Base-by-base conservation (phyloP, 306 rosid genomes). In the Vigna angularis region DNA sequence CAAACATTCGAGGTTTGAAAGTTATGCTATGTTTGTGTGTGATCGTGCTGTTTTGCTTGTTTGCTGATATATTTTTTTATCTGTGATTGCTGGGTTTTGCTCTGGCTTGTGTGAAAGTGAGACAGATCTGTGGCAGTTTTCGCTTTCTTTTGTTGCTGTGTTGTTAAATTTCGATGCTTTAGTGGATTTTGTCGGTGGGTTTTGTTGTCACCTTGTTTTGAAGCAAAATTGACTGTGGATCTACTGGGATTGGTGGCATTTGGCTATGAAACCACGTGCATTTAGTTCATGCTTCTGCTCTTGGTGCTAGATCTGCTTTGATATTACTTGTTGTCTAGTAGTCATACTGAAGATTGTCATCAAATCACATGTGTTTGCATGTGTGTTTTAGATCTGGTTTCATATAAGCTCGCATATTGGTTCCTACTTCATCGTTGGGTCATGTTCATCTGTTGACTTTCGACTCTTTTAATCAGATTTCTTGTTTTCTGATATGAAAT, bases 111-210 rank as follows among this genome's bases (percentile, higher is more conserved):
- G 9, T 42, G 5, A 3, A 7, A 40, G 18, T 77, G 38, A 9
- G 66, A 42, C 58, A 55, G 92, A 90, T 92, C 96, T 77, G 73
- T 52, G 45, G 26, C 48, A 49, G 75, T 51, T 84, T 85, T 61
- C 15, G 20, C 44, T 71, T 36, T 73, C 8, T 42, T 36, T 16
- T 28, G 69, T 40, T 81, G 44, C 40, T 50, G 4, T 30, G 49
- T 17, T 56, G 34, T 34, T 75, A 58, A 59, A 26, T 42, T 81
- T 22, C 6, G 51, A 5, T 67, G 47, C 13, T 75, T 12, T 57
- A 9, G 20, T 30, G 15, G 47, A 51, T 61, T 72, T 79, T 66
- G 69, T 72, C 47, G 64, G 47, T 56, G 56, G 70, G 61, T 30
- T 73, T 80, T 36, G 53, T 40, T 72, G 71, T 56, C 63, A 55